Percentiles rank a stretch among this genome's conserved stretches.
These are phyloP conservation scores for Fusarium mexicanum DNA, from an alignment of 2,329 filamentous ascomycete genomes.

Conservation along the genomic window DNA sequence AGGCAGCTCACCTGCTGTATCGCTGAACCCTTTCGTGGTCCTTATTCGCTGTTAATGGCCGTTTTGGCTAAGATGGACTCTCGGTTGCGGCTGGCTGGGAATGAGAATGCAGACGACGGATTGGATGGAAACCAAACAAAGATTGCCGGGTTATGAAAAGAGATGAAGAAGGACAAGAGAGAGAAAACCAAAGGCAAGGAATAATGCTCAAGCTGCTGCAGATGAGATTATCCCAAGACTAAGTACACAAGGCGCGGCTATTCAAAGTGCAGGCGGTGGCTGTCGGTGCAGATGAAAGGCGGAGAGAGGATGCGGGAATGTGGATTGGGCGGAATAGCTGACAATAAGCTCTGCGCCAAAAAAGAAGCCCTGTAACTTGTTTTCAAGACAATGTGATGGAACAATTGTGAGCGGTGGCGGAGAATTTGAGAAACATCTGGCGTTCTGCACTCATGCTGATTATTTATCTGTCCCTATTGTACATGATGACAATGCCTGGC, in stretches of 20 bases:
- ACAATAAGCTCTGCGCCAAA: neutral
- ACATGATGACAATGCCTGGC: neutral
- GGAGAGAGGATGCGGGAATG: neutral
- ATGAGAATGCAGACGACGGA: constrained; percentile 20
- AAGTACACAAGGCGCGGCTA: constrained; percentile 2
- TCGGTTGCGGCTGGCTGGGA: constrained; percentile 37
- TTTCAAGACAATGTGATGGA: constrained; percentile 15
- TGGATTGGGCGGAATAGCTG: neutral
- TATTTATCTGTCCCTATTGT: neutral
- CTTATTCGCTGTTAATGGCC: constrained; percentile 14
- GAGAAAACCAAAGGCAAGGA: neutral
- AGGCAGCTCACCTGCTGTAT: constrained; percentile 23
- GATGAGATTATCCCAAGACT: neutral
- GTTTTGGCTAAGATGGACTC: constrained; percentile 20
- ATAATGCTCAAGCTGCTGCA: neutral
- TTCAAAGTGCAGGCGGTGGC: constrained; percentile 10
- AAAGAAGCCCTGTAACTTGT: neutral
- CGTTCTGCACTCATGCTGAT: neutral
- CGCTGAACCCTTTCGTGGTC: constrained; percentile 19
- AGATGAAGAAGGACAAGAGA: neutral
- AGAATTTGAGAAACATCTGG: neutral
- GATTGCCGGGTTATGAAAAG: neutral
- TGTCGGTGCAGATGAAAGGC: constrained; percentile 18
- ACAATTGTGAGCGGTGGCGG: constrained; percentile 20
- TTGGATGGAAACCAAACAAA: neutral